Base-by-base conservation (phyloP, 2,329 filamentous ascomycete species). In the Epichloe amarillans region DNA sequence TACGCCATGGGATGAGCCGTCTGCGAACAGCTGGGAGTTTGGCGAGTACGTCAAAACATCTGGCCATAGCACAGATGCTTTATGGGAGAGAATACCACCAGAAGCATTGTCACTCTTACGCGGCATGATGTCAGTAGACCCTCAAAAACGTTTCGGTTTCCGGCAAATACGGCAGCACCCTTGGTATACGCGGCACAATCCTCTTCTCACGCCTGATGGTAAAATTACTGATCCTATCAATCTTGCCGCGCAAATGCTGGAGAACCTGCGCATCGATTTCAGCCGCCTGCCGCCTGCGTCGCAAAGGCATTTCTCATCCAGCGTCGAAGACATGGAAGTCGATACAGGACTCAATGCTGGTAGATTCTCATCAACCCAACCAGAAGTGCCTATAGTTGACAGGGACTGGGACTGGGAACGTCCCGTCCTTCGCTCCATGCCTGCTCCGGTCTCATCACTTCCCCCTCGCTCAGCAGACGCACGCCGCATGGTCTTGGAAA, bases 1-100 rank as follows among this genome's bases (percentile, higher is more conserved):
- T 64, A 98, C 93, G 2, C 93, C 93, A 0, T 98, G 93, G 93
- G 93, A 97, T 62, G 87, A 93, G 63, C 93, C 93, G 0, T 91
- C 89, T 3, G 71, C 78, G 37, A 76, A 81, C 52, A 96, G 88
- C 64, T 95, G 87, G 73, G 93, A 98, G 68, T 98, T 86, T 59
- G 80, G 86, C 59, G 89, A 96, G 66, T 98, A 95, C 64, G 73
- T 86, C 40, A 79, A 80, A 52, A 88, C 82, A 2, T 83, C 84
- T 49, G 88, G 89, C n/a, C 81, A 83, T 56, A 91, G 87, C 56
- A 79, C 79, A 2, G 93, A 98, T 63, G 83, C 87, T 50, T 73
- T 97, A 2, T 98, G 93, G 93, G 71, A 80, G 56, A 81, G 83
- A 51, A 69, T 97, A 19, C 90, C 91, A 0, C 51, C 74, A 0